Conservation (phyloP, 2,329 filamentous ascomycete genomes). For the Epichloe baconii region DNA sequence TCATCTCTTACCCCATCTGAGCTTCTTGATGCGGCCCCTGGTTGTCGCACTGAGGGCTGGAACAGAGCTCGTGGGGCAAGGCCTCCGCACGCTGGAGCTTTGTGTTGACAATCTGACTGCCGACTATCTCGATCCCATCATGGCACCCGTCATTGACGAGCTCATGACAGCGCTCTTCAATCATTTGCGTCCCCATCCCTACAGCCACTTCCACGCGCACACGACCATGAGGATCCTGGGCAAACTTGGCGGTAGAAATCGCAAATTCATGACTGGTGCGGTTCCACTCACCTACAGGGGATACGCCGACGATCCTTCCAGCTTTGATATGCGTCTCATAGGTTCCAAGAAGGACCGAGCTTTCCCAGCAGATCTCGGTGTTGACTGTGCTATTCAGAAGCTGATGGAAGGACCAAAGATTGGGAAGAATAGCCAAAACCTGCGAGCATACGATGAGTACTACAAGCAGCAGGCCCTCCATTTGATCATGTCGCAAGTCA, state of each 20-base stretch:
- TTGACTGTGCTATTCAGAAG: conserved; percentile 81
- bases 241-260: conserved; percentile 87
- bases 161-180: conserved; percentile 97
- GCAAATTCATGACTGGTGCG: conserved; percentile 87
- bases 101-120: conserved; percentile 97
- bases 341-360: conserved; percentile 81
- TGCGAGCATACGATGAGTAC: conserved; percentile 57
- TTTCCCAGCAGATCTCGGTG: conserved; percentile 74
- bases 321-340: conserved; percentile 78
- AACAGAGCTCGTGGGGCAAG: conserved; percentile 88
- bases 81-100: conserved; percentile 81
- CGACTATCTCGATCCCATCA: conserved; percentile 95
- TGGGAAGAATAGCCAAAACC: conserved; percentile 31
- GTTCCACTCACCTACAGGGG: conserved; percentile 71
- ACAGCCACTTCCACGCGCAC: conserved; percentile 95
- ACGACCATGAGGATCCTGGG: conserved; percentile 96
- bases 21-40: conserved; percentile 90
- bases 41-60: conserved; percentile 90
- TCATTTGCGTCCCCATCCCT: conserved; percentile 83
- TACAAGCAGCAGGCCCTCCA: conserved; percentile 92
- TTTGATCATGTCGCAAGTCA: conserved; percentile 77
- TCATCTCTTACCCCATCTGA: conserved; percentile 87
- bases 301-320: conserved; percentile 77
- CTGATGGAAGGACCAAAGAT: conserved; percentile 66
- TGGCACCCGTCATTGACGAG: conserved; percentile 97